Percentiles rank a stretch among this genome's conserved stretches.
Evolutionary conservation across 495 filamentous ascomycete species (phyloP).

Genomic region (Hypoxylon fragiforme): DNA sequence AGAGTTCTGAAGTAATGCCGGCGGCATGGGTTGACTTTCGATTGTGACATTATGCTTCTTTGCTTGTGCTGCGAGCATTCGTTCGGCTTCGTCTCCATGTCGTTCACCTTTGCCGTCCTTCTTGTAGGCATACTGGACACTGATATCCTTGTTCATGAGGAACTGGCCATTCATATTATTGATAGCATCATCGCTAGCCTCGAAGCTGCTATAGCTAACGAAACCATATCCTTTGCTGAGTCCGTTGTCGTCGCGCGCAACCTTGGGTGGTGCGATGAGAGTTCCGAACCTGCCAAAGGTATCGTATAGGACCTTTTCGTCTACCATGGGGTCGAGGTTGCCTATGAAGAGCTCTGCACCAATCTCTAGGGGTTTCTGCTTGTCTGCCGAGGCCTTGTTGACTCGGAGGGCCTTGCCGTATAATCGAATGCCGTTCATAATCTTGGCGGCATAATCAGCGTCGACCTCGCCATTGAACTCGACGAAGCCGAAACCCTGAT

Average conservation of each 20-base stretch:
- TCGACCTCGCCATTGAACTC: constrained; percentile 96
- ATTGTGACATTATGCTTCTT: constrained; percentile 90
- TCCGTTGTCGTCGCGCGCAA: constrained; percentile 88
- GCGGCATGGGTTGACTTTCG: constrained; percentile 64
- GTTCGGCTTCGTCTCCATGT: constrained; percentile 92
- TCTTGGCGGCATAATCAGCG: constrained; percentile 93
- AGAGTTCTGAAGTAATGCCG: constrained; percentile 52
- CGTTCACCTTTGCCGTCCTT: constrained; percentile 98
- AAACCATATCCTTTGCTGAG: constrained; percentile 97
- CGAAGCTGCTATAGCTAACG: constrained; percentile 91
- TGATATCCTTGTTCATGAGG: constrained; percentile 93
- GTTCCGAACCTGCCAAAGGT: constrained; percentile 94
- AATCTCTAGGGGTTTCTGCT: constrained; percentile 93
- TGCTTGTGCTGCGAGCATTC: constrained; percentile 88
- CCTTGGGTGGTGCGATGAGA: constrained; percentile 82
- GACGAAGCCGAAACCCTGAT: constrained; percentile 99
- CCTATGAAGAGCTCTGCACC: constrained; percentile 97
- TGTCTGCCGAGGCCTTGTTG: constrained; percentile 90
- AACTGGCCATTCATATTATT: constrained; percentile 95
- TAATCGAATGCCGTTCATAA: constrained; percentile 93
- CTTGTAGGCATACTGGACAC: constrained; percentile 98
- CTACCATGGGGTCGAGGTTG: constrained; percentile 91
- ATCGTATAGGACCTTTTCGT: constrained; percentile 96
- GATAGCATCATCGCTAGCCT: constrained; percentile 90
- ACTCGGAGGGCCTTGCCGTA: constrained; percentile 95